Conservation (phyloP, 2,329 filamentous ascomycete genomes). For the Aspergillus sp. region DNA sequence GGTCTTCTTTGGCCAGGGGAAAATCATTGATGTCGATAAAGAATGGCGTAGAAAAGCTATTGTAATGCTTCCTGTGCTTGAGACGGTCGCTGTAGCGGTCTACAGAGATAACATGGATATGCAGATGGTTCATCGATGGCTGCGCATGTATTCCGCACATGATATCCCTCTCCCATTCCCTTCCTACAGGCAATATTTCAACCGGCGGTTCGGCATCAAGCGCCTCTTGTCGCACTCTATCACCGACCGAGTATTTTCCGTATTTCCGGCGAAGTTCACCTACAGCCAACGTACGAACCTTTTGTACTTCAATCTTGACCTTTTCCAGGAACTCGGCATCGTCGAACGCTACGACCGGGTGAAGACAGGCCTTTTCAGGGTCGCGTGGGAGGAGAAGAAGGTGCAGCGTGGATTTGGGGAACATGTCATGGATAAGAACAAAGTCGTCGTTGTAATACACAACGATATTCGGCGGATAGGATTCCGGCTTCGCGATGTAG, state of each 20-base stretch:
- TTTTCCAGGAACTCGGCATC: conserved; percentile 67
- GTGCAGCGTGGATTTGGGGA: conserved; percentile 82
- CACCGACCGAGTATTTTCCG: conserved; percentile 62
- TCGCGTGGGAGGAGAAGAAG: conserved; percentile 83
- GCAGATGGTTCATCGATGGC: conserved; percentile 89
- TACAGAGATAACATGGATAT: conserved; percentile 80
- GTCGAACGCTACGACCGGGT: conserved; percentile 77
- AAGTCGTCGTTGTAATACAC: conserved; percentile 68
- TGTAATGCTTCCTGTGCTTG: conserved; percentile 85
- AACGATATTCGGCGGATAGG: conserved; percentile 59
- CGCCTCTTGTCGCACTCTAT: conserved; percentile 63
- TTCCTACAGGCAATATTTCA: conserved; percentile 64
- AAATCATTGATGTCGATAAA: conserved; percentile 78
- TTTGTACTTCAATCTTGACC: conserved; percentile 61
- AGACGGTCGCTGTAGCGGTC: conserved; percentile 74
- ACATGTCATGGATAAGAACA: conserved; percentile 78
- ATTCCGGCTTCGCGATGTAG: conserved; percentile 65
- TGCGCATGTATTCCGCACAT: conserved; percentile 78
- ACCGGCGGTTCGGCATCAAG: conserved; percentile 56
- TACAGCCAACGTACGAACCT: conserved; percentile 66
- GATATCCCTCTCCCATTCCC: conserved; percentile 77
- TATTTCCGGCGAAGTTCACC: conserved; percentile 71
- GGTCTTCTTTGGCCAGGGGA: conserved; percentile 68
- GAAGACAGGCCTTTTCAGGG: conserved; percentile 56
- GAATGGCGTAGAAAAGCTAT: conserved; percentile 85